Conservation (phyloP, 345 rosid species). For the Populus nigra region DNA sequence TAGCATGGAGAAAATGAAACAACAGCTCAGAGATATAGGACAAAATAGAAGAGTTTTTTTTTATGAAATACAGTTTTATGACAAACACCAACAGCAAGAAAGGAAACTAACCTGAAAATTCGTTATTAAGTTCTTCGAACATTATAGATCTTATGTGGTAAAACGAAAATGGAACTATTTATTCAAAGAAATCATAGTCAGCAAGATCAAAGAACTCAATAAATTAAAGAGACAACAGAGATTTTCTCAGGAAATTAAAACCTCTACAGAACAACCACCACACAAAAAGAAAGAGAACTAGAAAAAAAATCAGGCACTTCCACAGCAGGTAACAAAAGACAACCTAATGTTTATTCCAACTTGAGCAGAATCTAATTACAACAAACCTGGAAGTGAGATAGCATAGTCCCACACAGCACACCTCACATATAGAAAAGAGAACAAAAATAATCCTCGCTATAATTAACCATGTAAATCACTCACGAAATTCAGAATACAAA, state of each 20-base stretch:
- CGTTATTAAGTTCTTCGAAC: not conserved
- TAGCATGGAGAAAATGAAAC: not conserved
- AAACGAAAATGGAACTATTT: no score
- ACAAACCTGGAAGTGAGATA: not conserved
- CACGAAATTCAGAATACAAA: not conserved
- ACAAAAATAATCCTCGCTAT: not conserved
- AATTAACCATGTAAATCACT: not conserved
- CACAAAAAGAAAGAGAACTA: not conserved
- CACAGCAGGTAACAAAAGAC: not conserved
- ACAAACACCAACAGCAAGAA: not conserved
- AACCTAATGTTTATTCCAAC: not conserved
- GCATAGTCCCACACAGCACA: not conserved
- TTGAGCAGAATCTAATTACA: not conserved
- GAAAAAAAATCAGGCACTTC: not conserved
- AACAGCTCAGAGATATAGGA: not conserved
- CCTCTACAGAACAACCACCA: not conserved
- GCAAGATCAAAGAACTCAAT: not conserved
- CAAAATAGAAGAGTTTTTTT: not conserved
- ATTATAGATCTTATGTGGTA: no score
- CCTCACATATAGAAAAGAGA: not conserved
- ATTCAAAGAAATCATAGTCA: not conserved
- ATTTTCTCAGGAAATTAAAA: not conserved
- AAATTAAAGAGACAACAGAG: not conserved
- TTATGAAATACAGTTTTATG: not conserved
- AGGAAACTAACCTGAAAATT: not conserved